Evolutionary conservation across 345 rosid species (phyloP), one percentile per base, ranked within the genome.

Genomic region (Sapria himalayana): DNA sequence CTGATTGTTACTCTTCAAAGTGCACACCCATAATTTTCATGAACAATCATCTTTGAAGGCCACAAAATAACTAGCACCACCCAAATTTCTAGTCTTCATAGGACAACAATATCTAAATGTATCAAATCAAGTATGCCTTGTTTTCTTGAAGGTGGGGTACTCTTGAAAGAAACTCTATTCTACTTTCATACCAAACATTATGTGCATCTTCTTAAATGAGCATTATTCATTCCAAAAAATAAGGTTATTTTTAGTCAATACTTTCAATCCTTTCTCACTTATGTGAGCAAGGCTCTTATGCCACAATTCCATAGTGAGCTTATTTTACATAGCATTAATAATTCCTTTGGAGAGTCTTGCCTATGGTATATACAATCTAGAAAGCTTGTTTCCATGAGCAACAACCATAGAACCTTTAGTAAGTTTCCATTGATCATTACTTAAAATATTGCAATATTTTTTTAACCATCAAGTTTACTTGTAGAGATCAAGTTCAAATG

Each of bases 231-330:
- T 10, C 31, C 31, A 25, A 15, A 11, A 3, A 32, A 3, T n/a
- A 11, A 3, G 4, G 11, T 32, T 32, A n/a, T 32, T 32, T 11
- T 32, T 32, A 32, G 36, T 15, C 4, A 32, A 11, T 3, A 32
- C 14, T 4, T 4, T 3, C 3, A 12, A 10, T 8, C 17, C 19
- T 35, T 40, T 40, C 45, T 40, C 45, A 21, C 45, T 40, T 31
- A 40, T 20, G 29, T 40, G 29, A 20, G 7, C 45, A 40, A 40
- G 4, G 3, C 45, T 20, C 15, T 40, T 40, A 35, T 35, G 45
- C 15, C 15, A 40, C 23, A 39, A 17, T 19, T 5, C 11, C 9
- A 39, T 19, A 2, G 24, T 19, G 7, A 9, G 2, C 20, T 1
- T 4, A 39, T 39, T 19, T 25, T 39, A 12, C 3, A 19, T 10